phyloP scores from a whole-genome alignment of 345 rosid species.

The Toxicodendron radicans region DNA sequence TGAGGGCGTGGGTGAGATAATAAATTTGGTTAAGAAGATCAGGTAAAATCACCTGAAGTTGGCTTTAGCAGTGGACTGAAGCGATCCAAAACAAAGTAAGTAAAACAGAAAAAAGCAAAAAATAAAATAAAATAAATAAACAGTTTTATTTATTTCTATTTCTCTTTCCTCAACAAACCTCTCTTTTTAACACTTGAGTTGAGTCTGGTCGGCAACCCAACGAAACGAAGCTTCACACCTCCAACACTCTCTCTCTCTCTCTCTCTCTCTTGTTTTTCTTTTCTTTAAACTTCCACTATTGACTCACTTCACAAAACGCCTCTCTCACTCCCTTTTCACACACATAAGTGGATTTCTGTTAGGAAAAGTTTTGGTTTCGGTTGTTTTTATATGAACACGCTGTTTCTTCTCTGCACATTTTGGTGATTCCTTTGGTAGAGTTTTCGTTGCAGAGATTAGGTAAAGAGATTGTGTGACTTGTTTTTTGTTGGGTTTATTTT shows the following conservation, averaged over 20 bases:
- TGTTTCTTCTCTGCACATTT: neutral
- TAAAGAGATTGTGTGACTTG: neutral
- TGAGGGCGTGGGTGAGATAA: neutral
- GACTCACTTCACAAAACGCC: conserved; percentile 3
- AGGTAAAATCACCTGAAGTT: conserved; percentile 33
- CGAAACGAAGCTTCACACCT: conserved; percentile 13
- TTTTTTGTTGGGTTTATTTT: no score
- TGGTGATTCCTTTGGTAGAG: neutral
- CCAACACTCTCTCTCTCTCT: neutral
- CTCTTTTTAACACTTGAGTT: conserved; percentile 11
- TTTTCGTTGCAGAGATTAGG: conserved; percentile 1
- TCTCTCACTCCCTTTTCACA: neutral
- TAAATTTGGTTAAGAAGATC: neutral
- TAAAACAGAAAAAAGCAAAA: neutral
- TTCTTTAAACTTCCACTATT: conserved; percentile 17
- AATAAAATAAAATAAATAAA: neutral
- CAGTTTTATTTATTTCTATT: neutral
- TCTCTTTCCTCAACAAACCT: conserved; percentile 5
- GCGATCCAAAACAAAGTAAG: conserved; percentile 18
- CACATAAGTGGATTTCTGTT: neutral
- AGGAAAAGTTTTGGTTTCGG: neutral
- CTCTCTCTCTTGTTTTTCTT: neutral
- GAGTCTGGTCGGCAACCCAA: conserved; percentile 16
- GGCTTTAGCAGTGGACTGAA: conserved; percentile 30
- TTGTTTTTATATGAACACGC: neutral